Percentiles rank a stretch among this genome's conserved stretches.
phyloP scores from a whole-genome alignment of 2,329 filamentous ascomycete species.

The Tetracladium maxilliforme region DNA sequence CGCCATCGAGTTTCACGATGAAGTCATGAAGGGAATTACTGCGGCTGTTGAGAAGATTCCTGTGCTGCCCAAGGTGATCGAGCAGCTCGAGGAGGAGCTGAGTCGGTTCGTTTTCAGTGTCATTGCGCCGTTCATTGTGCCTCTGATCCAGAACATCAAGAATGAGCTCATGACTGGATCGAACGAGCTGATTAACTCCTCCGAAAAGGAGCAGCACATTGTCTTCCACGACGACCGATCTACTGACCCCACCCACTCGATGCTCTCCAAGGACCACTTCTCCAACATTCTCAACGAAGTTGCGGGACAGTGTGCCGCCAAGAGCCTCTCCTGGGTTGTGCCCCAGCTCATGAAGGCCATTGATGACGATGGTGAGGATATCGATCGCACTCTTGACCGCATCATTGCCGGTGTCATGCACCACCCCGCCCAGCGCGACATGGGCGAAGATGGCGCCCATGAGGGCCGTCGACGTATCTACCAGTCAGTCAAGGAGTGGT shows the following conservation, averaged over 20 bases:
- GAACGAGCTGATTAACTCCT: conserved; percentile 74
- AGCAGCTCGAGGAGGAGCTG: conserved; percentile 76
- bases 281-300: conserved; percentile 65
- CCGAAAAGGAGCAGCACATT: conserved; percentile 68
- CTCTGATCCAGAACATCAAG: conserved; percentile 77
- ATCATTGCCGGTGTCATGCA: conserved; percentile 78
- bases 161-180: conserved; percentile 75
- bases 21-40: conserved; percentile 66
- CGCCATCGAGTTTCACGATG: conserved; percentile 81
- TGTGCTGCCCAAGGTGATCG: conserved; percentile 68
- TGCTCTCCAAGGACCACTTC: conserved; percentile 94
- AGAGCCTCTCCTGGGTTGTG: conserved; percentile 71
- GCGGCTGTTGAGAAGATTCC: conserved; percentile 75
- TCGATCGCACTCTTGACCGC: conserved; percentile 54
- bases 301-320: conserved; percentile 68
- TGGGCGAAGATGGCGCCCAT: conserved; percentile 52
- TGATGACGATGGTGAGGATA: conserved; percentile 61
- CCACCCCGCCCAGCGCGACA: conserved; percentile 65
- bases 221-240: conserved; percentile 70
- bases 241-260: conserved; percentile 81
- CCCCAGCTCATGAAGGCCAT: conserved; percentile 81
- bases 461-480: conserved; percentile 72
- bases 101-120: conserved; percentile 86
- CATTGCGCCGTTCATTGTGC: conserved; percentile 75
- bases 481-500: conserved; percentile 69